phyloP scores from a whole-genome alignment of 2,329 filamentous ascomycete species.

The Phyllosticta citriasiana region DNA sequence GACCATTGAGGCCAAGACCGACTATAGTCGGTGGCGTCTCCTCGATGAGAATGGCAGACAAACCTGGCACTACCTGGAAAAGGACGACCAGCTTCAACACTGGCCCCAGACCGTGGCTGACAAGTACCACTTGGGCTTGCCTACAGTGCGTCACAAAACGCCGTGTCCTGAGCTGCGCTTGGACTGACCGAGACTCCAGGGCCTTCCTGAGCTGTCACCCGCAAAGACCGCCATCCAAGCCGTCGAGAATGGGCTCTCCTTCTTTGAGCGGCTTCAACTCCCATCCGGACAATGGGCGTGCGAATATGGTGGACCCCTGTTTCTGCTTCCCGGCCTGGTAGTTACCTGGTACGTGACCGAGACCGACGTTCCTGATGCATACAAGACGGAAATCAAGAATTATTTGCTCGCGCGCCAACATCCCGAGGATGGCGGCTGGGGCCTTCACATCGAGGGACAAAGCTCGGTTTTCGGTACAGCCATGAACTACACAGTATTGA shows the following conservation, averaged over 20 bases:
- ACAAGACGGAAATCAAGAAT: constrained; percentile 80
- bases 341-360: constrained; percentile 83
- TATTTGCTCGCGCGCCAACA: constrained; percentile 82
- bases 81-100: constrained; percentile 56
- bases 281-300: constrained; percentile 90
- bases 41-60: constrained; percentile 74
- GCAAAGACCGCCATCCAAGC: constrained; percentile 66
- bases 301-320: constrained; percentile 97
- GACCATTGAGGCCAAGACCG: constrained; percentile 46
- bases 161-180: not conserved
- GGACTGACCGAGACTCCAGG: constrained; percentile 39
- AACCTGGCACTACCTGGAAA: constrained; percentile 83
- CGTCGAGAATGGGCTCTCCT: constrained; percentile 72
- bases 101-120: constrained; percentile 90
- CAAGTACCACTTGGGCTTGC: constrained; percentile 74
- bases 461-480: constrained; percentile 84
- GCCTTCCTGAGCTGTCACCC: constrained; percentile 59
- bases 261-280: constrained; percentile 84
- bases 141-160: constrained; percentile 49
- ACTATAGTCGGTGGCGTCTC: constrained; percentile 75
- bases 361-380: constrained; percentile 70
- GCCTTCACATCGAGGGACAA: constrained; percentile 86
- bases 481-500: constrained; percentile 76
- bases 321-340: constrained; percentile 76
- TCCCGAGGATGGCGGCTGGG: constrained; percentile 90